These are phyloP conservation scores for Elongisporangium prolatum DNA, from an alignment of 352 stramenopile genomes.

Conservation along the genomic window DNA sequence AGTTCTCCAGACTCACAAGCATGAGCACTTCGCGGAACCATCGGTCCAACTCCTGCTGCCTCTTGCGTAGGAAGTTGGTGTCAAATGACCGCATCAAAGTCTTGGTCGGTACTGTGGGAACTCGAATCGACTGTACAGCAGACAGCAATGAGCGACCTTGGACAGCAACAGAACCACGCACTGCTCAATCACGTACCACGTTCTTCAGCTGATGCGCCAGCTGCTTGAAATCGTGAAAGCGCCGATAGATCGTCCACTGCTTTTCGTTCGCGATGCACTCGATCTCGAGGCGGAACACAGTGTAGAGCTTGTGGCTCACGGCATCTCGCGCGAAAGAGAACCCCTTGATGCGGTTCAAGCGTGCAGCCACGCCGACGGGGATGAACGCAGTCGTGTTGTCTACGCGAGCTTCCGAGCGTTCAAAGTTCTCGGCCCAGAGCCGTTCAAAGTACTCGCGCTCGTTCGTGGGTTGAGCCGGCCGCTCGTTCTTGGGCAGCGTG, in stretches of 20 bases:
- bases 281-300: constrained; percentile 78
- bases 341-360: constrained; percentile 77
- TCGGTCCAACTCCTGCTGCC: constrained; percentile 75
- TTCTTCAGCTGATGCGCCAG: constrained; percentile 80
- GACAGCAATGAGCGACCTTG: background rate
- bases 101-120: constrained; percentile 69
- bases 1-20: constrained; percentile 76
- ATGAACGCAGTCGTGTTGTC: constrained; percentile 66
- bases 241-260: constrained; percentile 83
- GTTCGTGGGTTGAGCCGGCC: constrained; percentile 59
- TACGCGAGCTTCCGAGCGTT: constrained; percentile 67
- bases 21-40: constrained; percentile 83
- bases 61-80: constrained; percentile 76
- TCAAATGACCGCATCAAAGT: constrained; percentile 83
- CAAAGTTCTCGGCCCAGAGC: constrained; percentile 81
- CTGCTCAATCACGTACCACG: constrained; percentile 12
- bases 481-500: constrained; percentile 65
- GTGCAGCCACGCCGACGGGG: constrained; percentile 52
- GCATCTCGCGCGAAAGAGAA: constrained; percentile 71
- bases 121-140: constrained; percentile 39
- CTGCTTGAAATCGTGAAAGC: constrained; percentile 85
- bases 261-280: constrained; percentile 85
- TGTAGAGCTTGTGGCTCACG: constrained; percentile 69
- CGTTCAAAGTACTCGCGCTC: constrained; percentile 81
- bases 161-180: background rate